Evolutionary conservation across 306 rosid genomes (phyloP), one percentile per base, ranked within the genome.

Genomic region (Pyrus betulifolia): DNA sequence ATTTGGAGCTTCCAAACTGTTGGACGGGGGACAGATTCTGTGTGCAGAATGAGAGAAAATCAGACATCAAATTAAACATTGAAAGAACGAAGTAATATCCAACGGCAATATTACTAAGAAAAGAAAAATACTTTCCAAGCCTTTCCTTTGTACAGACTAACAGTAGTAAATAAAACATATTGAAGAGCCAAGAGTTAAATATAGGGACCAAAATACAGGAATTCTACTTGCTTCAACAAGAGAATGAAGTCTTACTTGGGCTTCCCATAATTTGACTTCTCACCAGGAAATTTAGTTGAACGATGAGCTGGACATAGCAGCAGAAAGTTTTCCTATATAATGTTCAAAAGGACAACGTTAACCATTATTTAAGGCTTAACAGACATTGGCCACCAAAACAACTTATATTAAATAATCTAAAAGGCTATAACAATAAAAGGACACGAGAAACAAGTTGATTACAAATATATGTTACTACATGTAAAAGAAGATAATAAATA

Each of bases 291-390:
- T 74, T 35, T 87, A 70, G 64, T 76, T 28, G 81, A 76, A 73
- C 89, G 72, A 87, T 95, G 99, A 28, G 74, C 71, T 57, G 99
- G 93, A 79, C 99, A 95, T 46, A 95, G 93, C 88, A 95, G 55
- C 58, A 92, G 93, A 84, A 67, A 95, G 71, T 82, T 73, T 58
- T 81, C 96, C 99, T 95, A 89, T 52, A 64, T 64, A 77, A 78
- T 77, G 40, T 49, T 62, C 74, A 74, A 52, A 76, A 72, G 6
- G 76, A 63, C 2, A 35, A 4, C 27, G 1, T 58, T 13, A 69
- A 21, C 62, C 33, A 74, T 19, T 59, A 67, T 2, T 70, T n/a
- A 27, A 42, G 59, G 72, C 76, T 71, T 40, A 77, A 66, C 63
- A 21, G 68, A 71, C 74, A 71, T 22, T n/a, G 80, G 57, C 55